These are phyloP conservation scores for Cichorium intybus DNA, from an alignment of 140 eudicot genomes.

Conservation along the genomic window DNA sequence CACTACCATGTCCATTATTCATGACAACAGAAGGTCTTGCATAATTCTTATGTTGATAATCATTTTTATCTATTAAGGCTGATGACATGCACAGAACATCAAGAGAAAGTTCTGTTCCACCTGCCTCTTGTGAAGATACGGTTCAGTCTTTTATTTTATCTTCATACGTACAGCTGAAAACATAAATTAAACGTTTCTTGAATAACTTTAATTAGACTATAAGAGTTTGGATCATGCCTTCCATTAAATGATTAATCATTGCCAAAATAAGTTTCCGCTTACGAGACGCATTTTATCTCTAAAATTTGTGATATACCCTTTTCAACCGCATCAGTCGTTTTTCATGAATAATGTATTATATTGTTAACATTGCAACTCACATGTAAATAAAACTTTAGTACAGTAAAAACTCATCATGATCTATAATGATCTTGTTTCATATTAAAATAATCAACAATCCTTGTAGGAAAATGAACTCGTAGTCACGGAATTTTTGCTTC, in stretches of 20 bases:
- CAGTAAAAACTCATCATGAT: not conserved
- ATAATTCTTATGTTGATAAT: not conserved
- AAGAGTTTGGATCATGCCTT: not conserved
- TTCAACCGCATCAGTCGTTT: not conserved
- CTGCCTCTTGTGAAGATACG: not conserved
- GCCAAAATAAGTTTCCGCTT: conserved; percentile 18
- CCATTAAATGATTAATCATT: not conserved
- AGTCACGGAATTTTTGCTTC: not conserved
- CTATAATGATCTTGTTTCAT: not conserved
- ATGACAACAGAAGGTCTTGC: not conserved
- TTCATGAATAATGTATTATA: not conserved
- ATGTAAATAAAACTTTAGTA: not conserved
- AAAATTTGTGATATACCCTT: conserved; percentile 4
- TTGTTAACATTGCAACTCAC: not conserved
- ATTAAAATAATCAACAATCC: not conserved
- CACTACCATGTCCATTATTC: too few species aligned
- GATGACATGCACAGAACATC: not conserved
- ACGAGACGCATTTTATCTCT: not conserved
- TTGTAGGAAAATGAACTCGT: not conserved
- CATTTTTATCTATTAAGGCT: not conserved
- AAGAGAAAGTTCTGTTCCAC: conserved; percentile 9
- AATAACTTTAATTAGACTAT: not conserved
- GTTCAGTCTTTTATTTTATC: not conserved
- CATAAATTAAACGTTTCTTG: conserved; percentile 8
- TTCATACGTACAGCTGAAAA: not conserved